These are phyloP conservation scores for Vicia faba DNA, from an alignment of 306 rosid species.

Conservation along the genomic window DNA sequence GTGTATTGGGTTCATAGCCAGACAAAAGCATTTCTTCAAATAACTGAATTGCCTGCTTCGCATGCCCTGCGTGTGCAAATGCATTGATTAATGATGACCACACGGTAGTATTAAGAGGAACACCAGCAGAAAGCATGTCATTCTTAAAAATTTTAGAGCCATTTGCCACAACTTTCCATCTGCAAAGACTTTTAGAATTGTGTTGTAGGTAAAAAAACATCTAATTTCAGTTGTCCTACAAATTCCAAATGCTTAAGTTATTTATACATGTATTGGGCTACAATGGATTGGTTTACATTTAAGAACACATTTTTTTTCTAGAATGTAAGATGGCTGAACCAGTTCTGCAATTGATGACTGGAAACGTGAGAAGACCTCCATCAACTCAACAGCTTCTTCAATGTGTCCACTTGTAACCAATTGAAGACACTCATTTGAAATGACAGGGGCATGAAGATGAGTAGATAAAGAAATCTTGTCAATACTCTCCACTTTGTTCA, in stretches of 20 bases:
- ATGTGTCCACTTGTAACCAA: too few species aligned
- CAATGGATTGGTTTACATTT: too few species aligned
- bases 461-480: too few species aligned
- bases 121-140: conserved; percentile 88
- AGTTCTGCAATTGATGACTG: too few species aligned
- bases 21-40: conserved; percentile 90
- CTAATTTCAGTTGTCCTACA: conserved; percentile 70
- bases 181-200: conserved; percentile 88
- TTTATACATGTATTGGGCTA: conserved; percentile 80
- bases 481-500: too few species aligned
- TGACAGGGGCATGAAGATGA: too few species aligned
- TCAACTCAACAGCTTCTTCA: too few species aligned
- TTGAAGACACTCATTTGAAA: too few species aligned
- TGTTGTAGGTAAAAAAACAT: conserved; percentile 97
- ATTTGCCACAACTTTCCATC: conserved; percentile 85
- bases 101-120: conserved; percentile 70
- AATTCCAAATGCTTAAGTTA: conserved; percentile 85
- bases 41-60: conserved; percentile 74
- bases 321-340: too few species aligned
- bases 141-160: conserved; percentile 82
- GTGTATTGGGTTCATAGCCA: conserved; percentile 87
- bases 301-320: too few species aligned
- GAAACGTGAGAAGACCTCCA: too few species aligned
- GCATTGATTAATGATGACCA: conserved; percentile 95
- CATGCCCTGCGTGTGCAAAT: conserved; percentile 91